Base-by-base conservation (phyloP, 495 filamentous ascomycete species). In the Penicillium parvum region DNA sequence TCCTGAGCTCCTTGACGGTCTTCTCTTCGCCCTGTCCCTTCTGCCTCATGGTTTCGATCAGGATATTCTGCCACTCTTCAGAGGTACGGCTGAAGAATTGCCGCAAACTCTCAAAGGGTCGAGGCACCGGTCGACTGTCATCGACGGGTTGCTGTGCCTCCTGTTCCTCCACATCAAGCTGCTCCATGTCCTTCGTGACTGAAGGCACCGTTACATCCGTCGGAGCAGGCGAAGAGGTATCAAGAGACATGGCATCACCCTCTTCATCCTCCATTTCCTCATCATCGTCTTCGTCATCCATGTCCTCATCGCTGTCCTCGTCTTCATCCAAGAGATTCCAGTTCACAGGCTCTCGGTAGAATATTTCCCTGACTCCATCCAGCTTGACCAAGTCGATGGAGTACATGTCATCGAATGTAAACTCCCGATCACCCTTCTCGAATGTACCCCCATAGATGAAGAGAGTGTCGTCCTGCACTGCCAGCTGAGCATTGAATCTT, bases 361-460 rank as follows among this genome's bases (percentile, higher is more conserved):
- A 98, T 33, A 92, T 75, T 60, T 94, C 84, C 64, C 86, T 86
- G 49, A 90, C 86, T 9, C 92, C 92, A 57, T 97, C 90, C 43
- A 97, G 68, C 62, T 90, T 94, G 36, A 83, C 89, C 23, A 97
- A 74, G 58, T 97, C 88, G 50, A 97, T 82, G 7, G 87, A 84
- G 58, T 88, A 91, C 73, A 96, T 73, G 53, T 97, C 91, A 58
- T 96, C 89, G 64, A 95, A 94, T 1, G 86, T 95, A 54, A 85
- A 95, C 60, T 98, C 92, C 12, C 85, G 78, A 55, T 97, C 92
- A 15, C 86, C 90, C 63, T 91, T 90, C 57, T 98, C 92, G 53
- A 86, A 95, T 0, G 89, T 98, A 10, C 92, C 92, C 14, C 92
- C 90, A 55, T 91, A 95, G 17, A 96, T 85, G 57, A 92, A 98